Percentiles rank a stretch among this genome's conserved stretches.
phyloP scores from a whole-genome alignment of 108 stramenopile genomes.

The Conticribra weissflogii region DNA sequence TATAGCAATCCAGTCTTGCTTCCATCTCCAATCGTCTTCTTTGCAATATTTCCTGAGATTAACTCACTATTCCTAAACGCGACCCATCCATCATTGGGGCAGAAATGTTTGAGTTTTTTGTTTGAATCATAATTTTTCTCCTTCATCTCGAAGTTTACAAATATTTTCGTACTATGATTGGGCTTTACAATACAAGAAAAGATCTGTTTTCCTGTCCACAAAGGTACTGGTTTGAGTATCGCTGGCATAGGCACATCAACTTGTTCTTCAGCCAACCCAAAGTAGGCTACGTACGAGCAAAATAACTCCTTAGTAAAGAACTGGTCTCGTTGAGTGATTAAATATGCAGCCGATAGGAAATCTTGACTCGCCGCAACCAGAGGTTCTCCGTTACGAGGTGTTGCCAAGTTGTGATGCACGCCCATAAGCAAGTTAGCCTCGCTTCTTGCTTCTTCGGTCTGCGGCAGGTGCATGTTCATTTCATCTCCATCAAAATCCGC shows the following conservation, averaged over 20 bases:
- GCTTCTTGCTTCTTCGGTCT: conserved; percentile 98
- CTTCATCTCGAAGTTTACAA: conserved; percentile 92
- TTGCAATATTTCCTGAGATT: conserved; percentile 93
- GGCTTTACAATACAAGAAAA: conserved; percentile 89
- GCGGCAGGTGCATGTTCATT: conserved; percentile 99
- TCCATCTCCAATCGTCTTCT: conserved; percentile 96
- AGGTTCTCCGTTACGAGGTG: conserved; percentile 98
- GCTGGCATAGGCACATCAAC: conserved; percentile 93
- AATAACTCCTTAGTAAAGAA: conserved; percentile 93
- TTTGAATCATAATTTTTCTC: conserved; percentile 90
- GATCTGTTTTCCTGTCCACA: conserved; percentile 99
- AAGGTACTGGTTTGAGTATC: conserved; percentile 87
- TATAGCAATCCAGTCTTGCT: conserved; percentile 95
- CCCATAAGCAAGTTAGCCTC: conserved; percentile 95
- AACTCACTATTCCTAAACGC: conserved; percentile 92
- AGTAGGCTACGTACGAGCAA: conserved; percentile 86
- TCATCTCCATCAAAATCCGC: conserved; percentile 99
- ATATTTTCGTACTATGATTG: conserved; percentile 59
- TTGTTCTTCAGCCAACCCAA: conserved; percentile 91
- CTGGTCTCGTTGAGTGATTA: conserved; percentile 93
- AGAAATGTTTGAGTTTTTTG: conserved; percentile 76
- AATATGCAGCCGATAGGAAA: conserved; percentile 94
- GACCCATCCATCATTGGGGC: conserved; percentile 96
- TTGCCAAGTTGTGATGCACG: conserved; percentile 94
- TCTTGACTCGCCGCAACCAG: conserved; percentile 96